Conservation (phyloP, 2,329 filamentous ascomycete species). For the Penicillium thymicola region DNA sequence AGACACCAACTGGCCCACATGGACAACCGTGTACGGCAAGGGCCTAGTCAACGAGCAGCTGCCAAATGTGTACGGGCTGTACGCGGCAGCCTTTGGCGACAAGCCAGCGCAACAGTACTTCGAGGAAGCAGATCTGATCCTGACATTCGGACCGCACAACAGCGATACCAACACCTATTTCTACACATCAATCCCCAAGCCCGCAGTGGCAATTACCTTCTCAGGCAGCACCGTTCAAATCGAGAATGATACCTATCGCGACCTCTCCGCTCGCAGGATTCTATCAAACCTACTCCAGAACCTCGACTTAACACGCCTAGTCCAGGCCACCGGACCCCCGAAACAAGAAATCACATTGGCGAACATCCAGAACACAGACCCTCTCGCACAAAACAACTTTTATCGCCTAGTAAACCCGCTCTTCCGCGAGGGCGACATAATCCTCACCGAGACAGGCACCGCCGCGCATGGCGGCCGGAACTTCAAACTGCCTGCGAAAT, state of each 20-base stretch:
- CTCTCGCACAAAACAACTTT: constrained; percentile 48
- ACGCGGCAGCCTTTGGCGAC: constrained; percentile 44
- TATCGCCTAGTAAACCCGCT: constrained; percentile 49
- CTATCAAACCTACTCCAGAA: constrained; percentile 66
- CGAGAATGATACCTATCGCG: constrained; percentile 73
- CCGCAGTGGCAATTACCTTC: constrained; percentile 76
- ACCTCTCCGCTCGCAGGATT: constrained; percentile 73
- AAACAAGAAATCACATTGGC: constrained; percentile 15
- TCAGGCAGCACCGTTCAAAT: constrained; percentile 72
- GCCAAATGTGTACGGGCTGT: constrained; percentile 51
- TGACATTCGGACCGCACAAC: constrained; percentile 34
- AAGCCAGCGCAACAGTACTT: constrained; percentile 32
- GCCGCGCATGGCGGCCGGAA: constrained; percentile 54
- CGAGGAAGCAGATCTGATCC: constrained; percentile 40
- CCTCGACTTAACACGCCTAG: constrained; percentile 55
- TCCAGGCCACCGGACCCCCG: constrained; percentile 43
- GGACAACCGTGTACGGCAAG: constrained; percentile 50
- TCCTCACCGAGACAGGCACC: constrained; percentile 59
- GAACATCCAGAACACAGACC: constrained; percentile 44
- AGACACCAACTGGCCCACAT: constrained; percentile 48
- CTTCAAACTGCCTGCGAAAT: constrained; percentile 50
- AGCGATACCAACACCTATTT: constrained; percentile 57
- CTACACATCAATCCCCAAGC: constrained; percentile 74
- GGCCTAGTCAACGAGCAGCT: constrained; percentile 50
- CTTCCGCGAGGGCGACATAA: constrained; percentile 52